Conservation (phyloP, 768 basidiomycete species). For the Pleurotus eryngii region DNA sequence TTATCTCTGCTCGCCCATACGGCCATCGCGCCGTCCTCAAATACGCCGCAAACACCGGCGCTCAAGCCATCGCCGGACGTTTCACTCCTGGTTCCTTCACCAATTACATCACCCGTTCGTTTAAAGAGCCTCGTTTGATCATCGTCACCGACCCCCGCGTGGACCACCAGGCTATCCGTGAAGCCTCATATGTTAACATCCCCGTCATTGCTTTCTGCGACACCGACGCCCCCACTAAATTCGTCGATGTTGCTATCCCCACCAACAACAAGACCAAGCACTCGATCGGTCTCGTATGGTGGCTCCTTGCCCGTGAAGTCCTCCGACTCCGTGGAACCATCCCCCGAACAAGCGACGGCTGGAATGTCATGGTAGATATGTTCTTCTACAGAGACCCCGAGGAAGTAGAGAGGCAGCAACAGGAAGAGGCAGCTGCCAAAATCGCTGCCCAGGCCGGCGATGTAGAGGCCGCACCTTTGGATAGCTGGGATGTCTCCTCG, state of each 20-base stretch:
- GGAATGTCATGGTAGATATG: constrained; percentile 99
- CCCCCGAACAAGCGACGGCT: constrained; percentile 86
- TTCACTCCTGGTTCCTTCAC: constrained; percentile 99
- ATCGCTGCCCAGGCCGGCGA: constrained; percentile 53
- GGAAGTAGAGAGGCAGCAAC: constrained; percentile 97
- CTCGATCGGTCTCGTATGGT: constrained; percentile 96
- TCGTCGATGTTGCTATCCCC: constrained; percentile 97
- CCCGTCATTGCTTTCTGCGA: constrained; percentile 99
- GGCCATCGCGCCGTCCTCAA: constrained; percentile 99
- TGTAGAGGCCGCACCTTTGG: constrained; percentile 44
- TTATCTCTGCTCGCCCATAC: constrained; percentile 97
- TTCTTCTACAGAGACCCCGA: constrained; percentile 99
- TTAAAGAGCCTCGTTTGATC: constrained; percentile 99
- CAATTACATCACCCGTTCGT: constrained; percentile 99
- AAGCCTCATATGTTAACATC: constrained; percentile 99
- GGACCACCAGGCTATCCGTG: constrained; percentile 99
- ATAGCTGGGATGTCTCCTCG: constrained; percentile 76
- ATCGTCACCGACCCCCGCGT: constrained; percentile 98
- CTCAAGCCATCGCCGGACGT: constrained; percentile 97
- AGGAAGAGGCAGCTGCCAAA: constrained; percentile 89
- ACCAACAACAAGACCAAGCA: constrained; percentile 99
- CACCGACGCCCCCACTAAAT: constrained; percentile 96
- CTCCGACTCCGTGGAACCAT: constrained; percentile 93
- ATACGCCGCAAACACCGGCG: constrained; percentile 96
- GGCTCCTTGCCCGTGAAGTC: constrained; percentile 95